phyloP scores from a whole-genome alignment of 1,284 basidiomycete species.

The Austroboletus novae-zelandiae region DNA sequence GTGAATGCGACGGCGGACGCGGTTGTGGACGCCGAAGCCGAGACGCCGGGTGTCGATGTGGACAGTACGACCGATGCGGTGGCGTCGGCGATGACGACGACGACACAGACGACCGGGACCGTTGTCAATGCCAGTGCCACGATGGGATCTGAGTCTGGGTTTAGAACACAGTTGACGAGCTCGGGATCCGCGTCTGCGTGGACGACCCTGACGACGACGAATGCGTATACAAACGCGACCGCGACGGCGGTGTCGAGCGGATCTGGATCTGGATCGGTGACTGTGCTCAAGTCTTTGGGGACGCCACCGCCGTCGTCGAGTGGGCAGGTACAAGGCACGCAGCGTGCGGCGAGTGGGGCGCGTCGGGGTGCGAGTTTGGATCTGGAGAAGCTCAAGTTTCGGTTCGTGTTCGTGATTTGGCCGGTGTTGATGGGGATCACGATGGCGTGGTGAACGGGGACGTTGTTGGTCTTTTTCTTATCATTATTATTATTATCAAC shows the following conservation, averaged over 20 bases:
- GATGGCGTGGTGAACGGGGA: slow-evolving; percentile 22
- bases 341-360: slow-evolving; percentile 20
- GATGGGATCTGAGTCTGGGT: background rate
- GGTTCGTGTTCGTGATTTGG: slow-evolving; percentile 54
- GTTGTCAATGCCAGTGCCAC: background rate
- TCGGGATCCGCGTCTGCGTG: background rate
- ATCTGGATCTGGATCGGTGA: no score
- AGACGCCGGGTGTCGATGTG: background rate
- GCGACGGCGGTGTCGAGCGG: background rate
- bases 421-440: slow-evolving; percentile 49
- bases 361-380: slow-evolving; percentile 29
- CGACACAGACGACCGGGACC: background rate
- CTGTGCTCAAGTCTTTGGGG: slow-evolving; percentile 12
- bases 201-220: background rate
- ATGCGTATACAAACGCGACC: slow-evolving; percentile 11
- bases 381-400: slow-evolving; percentile 47
- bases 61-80: background rate
- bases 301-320: background rate
- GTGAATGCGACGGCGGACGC: slow-evolving; percentile 8
- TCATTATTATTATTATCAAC: no score
- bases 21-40: background rate
- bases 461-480: background rate
- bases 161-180: background rate
- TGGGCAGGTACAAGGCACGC: slow-evolving; percentile 9
- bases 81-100: background rate